A percentile compares a stretch with the other conserved stretches of the same genome.
Conservation (phyloP, 169 alveolate species). For the Theileria annulata region DNA sequence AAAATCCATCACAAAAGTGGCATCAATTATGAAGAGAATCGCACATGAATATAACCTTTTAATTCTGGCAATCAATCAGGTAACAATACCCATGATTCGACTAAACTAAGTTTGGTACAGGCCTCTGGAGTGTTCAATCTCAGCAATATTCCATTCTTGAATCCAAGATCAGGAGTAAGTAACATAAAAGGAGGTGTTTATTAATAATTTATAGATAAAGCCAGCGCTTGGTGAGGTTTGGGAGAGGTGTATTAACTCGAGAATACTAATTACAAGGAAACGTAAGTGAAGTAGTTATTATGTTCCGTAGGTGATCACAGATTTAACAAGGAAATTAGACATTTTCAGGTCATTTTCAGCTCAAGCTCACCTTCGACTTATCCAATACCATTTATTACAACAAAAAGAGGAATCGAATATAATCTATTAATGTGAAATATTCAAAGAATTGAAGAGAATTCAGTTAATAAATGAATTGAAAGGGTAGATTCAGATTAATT, state of each 20-base stretch:
- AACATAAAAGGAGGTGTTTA: background rate
- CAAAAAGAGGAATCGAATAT: conserved; percentile 34
- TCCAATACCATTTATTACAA: conserved; percentile 31
- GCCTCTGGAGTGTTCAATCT: background rate
- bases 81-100: background rate
- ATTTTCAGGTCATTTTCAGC: conserved; percentile 43
- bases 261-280: conserved; percentile 14
- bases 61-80: conserved; percentile 51
- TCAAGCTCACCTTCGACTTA: conserved; percentile 36
- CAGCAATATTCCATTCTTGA: conserved; percentile 12
- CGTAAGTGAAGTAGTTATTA: conserved; percentile 1
- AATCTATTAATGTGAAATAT: background rate
- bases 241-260: conserved; percentile 42
- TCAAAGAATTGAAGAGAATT: background rate
- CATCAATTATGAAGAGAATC: conserved; percentile 34
- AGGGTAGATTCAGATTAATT: background rate
- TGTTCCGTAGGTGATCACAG: conserved; percentile 1
- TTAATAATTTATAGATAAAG: conserved; percentile 12
- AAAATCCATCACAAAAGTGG: conserved; percentile 14
- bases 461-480: background rate
- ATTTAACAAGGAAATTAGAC: conserved; percentile 9
- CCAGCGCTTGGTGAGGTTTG: conserved; percentile 63
- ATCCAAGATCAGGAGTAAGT: conserved; percentile 19
- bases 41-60: conserved; percentile 36
- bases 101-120: background rate